These are phyloP conservation scores for Lentinula novae-zelandiae DNA, from an alignment of 1,284 basidiomycete genomes.

Conservation along the genomic window DNA sequence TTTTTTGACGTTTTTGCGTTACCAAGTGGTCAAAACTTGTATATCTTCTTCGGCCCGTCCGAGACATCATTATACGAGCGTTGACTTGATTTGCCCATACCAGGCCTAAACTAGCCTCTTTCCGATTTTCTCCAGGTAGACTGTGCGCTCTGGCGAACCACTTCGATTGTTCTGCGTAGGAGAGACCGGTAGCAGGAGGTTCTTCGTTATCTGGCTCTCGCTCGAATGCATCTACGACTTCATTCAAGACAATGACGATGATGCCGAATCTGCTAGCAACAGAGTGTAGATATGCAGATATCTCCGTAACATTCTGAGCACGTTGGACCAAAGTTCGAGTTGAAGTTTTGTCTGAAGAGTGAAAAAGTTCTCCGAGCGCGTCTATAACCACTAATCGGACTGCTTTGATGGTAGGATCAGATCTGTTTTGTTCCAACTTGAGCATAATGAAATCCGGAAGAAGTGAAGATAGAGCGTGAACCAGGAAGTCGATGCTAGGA, in stretches of 20 bases:
- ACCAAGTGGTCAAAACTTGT: constrained; percentile 31
- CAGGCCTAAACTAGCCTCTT: constrained; percentile 82
- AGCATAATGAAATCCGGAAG: constrained; percentile 58
- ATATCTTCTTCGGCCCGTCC: constrained; percentile 67
- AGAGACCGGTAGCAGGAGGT: constrained; percentile 24
- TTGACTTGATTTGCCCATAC: constrained; percentile 92
- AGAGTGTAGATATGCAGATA: constrained; percentile 64
- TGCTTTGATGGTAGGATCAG: constrained; percentile 36
- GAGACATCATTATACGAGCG: constrained; percentile 73
- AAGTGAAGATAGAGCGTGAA: constrained; percentile 60
- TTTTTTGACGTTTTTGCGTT: constrained; percentile 24
- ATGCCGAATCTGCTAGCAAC: constrained; percentile 62
- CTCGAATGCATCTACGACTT: constrained; percentile 76
- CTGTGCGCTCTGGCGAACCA: constrained; percentile 71
- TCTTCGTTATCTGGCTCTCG: constrained; percentile 22
- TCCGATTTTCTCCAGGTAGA: constrained; percentile 51
- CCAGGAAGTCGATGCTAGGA: constrained; percentile 59
- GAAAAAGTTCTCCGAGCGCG: constrained; percentile 78
- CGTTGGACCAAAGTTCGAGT: constrained; percentile 63
- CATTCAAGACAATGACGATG: constrained; percentile 82
- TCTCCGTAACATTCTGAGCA: constrained; percentile 61
- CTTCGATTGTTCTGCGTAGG: constrained; percentile 72
- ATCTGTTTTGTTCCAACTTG: constrained; percentile 18
- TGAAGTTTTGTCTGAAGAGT: constrained; percentile 51
- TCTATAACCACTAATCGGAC: constrained; percentile 78